These are phyloP conservation scores for Rhypophila decipiens DNA, from an alignment of 495 filamentous ascomycete genomes.

Conservation along the genomic window DNA sequence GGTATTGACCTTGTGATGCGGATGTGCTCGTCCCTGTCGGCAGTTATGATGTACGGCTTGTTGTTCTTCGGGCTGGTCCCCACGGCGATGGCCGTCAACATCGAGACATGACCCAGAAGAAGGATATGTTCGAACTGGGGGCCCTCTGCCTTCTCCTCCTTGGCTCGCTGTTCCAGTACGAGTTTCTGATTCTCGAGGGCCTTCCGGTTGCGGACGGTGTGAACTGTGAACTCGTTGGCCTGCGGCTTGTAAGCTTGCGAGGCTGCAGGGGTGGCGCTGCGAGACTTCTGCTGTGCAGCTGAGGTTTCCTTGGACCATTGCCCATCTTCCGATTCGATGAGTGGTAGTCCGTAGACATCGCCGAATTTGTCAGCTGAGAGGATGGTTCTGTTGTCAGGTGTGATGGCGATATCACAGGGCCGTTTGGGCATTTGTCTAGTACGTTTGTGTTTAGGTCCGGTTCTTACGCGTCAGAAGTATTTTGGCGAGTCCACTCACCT, in stretches of 20 bases:
- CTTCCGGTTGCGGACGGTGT: slow-evolving; percentile 70
- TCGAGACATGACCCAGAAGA: slow-evolving; percentile 87
- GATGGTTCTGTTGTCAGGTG: slow-evolving; percentile 60
- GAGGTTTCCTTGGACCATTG: background rate
- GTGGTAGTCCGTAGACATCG: slow-evolving; percentile 85
- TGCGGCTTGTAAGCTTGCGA: slow-evolving; percentile 33
- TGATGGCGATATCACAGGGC: slow-evolving; percentile 66
- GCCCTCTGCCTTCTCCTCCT: slow-evolving; percentile 40
- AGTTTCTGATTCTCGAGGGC: slow-evolving; percentile 67
- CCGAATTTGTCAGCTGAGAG: slow-evolving; percentile 90
- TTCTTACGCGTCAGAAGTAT: background rate
- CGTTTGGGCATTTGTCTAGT: slow-evolving; percentile 81
- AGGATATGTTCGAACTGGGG: slow-evolving; percentile 63
- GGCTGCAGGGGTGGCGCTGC: slow-evolving; percentile 14
- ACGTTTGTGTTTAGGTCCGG: slow-evolving; percentile 2
- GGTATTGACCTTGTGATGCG: slow-evolving; percentile 78
- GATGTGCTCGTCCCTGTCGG: slow-evolving; percentile 95
- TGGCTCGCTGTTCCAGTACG: slow-evolving; percentile 31
- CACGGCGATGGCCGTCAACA: slow-evolving; percentile 69
- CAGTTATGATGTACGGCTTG: slow-evolving; percentile 72
- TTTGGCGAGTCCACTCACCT: slow-evolving; percentile 45
- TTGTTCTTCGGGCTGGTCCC: slow-evolving; percentile 23
- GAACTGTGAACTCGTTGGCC: slow-evolving; percentile 72
- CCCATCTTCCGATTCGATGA: slow-evolving; percentile 37
- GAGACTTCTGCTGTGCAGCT: slow-evolving; percentile 6